Conservation (phyloP, 192 early-diverging fungal genomes). For the Haplosporangium gracile region DNA sequence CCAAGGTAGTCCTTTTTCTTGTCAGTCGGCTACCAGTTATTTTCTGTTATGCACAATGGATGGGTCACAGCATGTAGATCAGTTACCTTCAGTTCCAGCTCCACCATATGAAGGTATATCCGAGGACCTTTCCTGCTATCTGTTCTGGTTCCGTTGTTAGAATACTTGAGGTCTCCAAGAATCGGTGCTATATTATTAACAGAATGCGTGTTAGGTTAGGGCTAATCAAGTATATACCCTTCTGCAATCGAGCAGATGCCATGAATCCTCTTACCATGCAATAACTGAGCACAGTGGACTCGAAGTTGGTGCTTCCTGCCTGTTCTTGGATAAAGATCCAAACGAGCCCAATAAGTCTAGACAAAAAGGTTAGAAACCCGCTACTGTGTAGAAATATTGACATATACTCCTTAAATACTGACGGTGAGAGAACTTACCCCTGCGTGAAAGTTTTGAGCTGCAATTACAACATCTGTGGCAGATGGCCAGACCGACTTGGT, state of each 20-base stretch:
- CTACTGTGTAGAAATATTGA: neutral
- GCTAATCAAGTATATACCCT: neutral
- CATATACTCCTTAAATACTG: neutral
- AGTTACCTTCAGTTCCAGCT: conserved; percentile 17
- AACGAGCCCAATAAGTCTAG: conserved; percentile 17
- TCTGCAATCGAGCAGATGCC: neutral
- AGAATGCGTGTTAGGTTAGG: neutral
- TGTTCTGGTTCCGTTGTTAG: neutral
- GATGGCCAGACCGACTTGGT: conserved; percentile 15
- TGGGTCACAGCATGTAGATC: neutral
- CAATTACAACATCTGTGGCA: conserved; percentile 10
- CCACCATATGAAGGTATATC: conserved; percentile 28
- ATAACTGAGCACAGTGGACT: conserved; percentile 33
- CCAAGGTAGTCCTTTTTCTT: neutral
- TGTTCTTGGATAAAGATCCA: conserved; percentile 31
- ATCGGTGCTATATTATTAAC: conserved; percentile 16
- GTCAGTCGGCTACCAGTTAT: neutral
- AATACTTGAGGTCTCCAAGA: conserved; percentile 29
- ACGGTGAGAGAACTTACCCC: neutral
- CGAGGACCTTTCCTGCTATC: neutral
- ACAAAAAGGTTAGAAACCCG: neutral
- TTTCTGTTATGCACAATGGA: neutral
- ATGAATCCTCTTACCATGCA: conserved; percentile 14
- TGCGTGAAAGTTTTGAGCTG: conserved; percentile 1
- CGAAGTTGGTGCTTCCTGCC: conserved; percentile 44